Evolutionary conservation across 1,284 basidiomycete species (phyloP), one percentile per base, ranked within the genome.

Genomic region (Pseudozyma hubeiensis): DNA sequence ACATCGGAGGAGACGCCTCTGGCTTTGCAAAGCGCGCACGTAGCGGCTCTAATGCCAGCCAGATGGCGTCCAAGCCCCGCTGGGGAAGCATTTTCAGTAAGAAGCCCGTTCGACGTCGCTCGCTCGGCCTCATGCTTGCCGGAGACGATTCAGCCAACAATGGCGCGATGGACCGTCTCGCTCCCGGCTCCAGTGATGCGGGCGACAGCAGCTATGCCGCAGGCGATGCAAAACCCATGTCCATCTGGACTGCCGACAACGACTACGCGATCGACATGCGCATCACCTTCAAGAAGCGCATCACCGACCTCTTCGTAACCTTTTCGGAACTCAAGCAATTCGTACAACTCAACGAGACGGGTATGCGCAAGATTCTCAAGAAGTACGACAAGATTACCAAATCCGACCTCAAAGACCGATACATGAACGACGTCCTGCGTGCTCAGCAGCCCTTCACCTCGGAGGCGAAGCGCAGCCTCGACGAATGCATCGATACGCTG

Each of bases 381-480:
- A 98, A 98, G 91, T 97, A 97, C 82, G 96, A 98, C 88, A 98
- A 98, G 85, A 93, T 97, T 73, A 93, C 91, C 1, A 90, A 91
- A 74, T 92, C 89, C 69, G 89, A 91, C 88, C 89, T 97, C 70
- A 92, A 96, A 87, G 90, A 92, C 69, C 85, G 88, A 11, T 98
- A 96, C 85, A 87, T 98, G 78, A 89, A 90, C 64, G 87, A 90
- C 7, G 86, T 89, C 13, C 91, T 98, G n/a, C 90, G 93, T 14
- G 57, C 53, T 9, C 75, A 84, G 58, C 75, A 78, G 51, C 81
- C 82, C 14, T 84, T 84, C 61, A 59, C 63, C 30, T 87, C 90
- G 7, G 92, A 91, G 81, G 88, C 90, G 71, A 88, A 87, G 45
- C 50, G 35, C 11, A 58, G 54, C 41, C 86, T 97, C 8, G 90